Conservation (phyloP, 768 basidiomycete species). For the Lyophyllum semitale region DNA sequence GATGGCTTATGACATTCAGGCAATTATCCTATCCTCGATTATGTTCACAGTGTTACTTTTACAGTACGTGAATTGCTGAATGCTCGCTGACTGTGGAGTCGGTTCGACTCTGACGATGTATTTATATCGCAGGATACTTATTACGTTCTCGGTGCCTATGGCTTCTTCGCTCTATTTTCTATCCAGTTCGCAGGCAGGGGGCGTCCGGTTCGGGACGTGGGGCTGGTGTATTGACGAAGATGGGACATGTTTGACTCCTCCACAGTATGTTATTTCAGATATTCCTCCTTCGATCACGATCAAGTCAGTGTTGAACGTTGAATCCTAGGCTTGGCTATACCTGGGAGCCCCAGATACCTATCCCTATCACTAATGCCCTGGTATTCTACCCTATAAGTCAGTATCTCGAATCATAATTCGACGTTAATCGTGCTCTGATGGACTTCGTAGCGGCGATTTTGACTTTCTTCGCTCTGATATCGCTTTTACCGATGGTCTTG, state of each 20-base stretch:
- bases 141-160: conserved; percentile 36
- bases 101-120: not conserved
- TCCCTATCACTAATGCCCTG: conserved; percentile 34
- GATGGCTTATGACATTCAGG: conserved; percentile 7
- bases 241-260: conserved; percentile 25
- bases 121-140: conserved; percentile 25
- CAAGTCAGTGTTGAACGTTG: not conserved
- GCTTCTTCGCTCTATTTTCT: conserved; percentile 35
- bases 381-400: conserved; percentile 38
- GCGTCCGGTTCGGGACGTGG: conserved; percentile 43
- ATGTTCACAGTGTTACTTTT: conserved; percentile 11
- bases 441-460: conserved; percentile 26
- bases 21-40: conserved; percentile 4
- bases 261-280: conserved; percentile 25
- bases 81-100: not conserved
- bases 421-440: not conserved
- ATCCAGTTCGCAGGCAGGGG: conserved; percentile 36
- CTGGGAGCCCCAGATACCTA: conserved; percentile 36
- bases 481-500: conserved; percentile 27
- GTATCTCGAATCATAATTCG: not conserved
- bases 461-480: conserved; percentile 30
- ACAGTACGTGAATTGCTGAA: conserved; percentile 3
- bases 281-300: not conserved
- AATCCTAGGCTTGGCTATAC: conserved; percentile 35
- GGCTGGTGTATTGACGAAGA: conserved; percentile 42